These are phyloP conservation scores for Haplographium delicatum DNA, from an alignment of 495 filamentous ascomycete species.

Conservation along the genomic window DNA sequence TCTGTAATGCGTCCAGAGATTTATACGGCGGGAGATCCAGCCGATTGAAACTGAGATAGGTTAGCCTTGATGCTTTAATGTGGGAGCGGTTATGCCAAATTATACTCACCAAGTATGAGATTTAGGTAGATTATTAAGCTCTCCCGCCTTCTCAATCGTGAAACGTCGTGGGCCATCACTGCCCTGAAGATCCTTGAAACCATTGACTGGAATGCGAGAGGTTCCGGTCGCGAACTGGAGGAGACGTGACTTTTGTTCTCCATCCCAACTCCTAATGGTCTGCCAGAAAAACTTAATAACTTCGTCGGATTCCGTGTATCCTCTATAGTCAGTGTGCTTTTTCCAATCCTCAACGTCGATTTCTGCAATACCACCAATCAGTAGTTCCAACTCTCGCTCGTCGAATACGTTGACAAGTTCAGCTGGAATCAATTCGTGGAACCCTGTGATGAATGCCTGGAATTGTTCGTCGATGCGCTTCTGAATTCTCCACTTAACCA, in stretches of 20 bases:
- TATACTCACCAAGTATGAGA: conserved; percentile 89
- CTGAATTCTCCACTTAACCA: conserved; percentile 98
- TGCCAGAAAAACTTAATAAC: conserved; percentile 99
- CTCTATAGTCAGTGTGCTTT: conserved; percentile 99
- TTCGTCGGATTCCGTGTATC: conserved; percentile 97
- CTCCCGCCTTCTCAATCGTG: conserved; percentile 96
- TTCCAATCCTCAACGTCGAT: conserved; percentile 99
- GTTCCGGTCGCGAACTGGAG: conserved; percentile 98
- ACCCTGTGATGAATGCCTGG: conserved; percentile 93
- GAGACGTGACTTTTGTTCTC: conserved; percentile 93
- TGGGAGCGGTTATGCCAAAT: not conserved
- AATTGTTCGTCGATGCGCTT: conserved; percentile 98
- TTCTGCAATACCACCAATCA: conserved; percentile 98
- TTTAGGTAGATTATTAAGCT: conserved; percentile 84
- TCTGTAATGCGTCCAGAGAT: conserved; percentile 71
- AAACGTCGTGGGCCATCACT: conserved; percentile 93
- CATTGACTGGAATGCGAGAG: conserved; percentile 96
- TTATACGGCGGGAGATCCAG: conserved; percentile 95
- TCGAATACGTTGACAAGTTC: conserved; percentile 99
- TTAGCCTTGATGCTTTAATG: conserved; percentile 29
- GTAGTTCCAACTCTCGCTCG: conserved; percentile 90
- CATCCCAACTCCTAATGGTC: conserved; percentile 91
- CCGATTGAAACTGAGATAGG: conserved; percentile 77
- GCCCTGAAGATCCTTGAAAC: conserved; percentile 98
- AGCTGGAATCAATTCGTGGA: conserved; percentile 94